Evolutionary conservation across 371 early-diverging fungal genomes (phyloP).

Genomic region (Dichotomocladium elegans): DNA sequence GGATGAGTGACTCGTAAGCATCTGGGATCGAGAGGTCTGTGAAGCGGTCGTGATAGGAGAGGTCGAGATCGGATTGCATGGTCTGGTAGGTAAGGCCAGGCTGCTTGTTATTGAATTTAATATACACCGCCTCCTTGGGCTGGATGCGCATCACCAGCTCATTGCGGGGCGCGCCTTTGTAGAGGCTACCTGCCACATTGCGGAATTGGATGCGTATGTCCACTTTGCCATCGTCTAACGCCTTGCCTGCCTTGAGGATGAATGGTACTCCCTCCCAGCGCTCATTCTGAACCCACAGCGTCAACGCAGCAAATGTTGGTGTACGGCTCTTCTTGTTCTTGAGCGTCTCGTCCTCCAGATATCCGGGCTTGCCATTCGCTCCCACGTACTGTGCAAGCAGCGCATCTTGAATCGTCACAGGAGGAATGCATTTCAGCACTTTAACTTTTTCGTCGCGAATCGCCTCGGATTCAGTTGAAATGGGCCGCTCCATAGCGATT

Average conservation of each 20-base stretch:
- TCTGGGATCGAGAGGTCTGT: slow-evolving; percentile 86
- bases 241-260: slow-evolving; percentile 89
- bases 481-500: slow-evolving; percentile 93
- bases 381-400: slow-evolving; percentile 86
- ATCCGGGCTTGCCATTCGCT: slow-evolving; percentile 81
- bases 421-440: slow-evolving; percentile 80
- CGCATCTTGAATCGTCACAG: slow-evolving; percentile 73
- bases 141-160: slow-evolving; percentile 95
- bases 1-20: slow-evolving; percentile 91
- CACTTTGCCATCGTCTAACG: slow-evolving; percentile 80
- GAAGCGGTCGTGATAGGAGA: slow-evolving; percentile 85
- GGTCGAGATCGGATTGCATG: slow-evolving; percentile 86
- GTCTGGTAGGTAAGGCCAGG: slow-evolving; percentile 72
- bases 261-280: slow-evolving; percentile 93
- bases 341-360: slow-evolving; percentile 88
- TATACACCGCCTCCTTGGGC: slow-evolving; percentile 91
- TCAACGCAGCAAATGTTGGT: slow-evolving; percentile 85
- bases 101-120: slow-evolving; percentile 93
- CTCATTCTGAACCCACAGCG: slow-evolving; percentile 79
- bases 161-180: slow-evolving; percentile 74
- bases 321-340: slow-evolving; percentile 55
- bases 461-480: slow-evolving; percentile 81
- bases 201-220: slow-evolving; percentile 90
- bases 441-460: slow-evolving; percentile 92
- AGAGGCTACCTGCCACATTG: slow-evolving; percentile 80